Conservation (phyloP, 352 stramenopile species). For the Elongisporangium prolatum region DNA sequence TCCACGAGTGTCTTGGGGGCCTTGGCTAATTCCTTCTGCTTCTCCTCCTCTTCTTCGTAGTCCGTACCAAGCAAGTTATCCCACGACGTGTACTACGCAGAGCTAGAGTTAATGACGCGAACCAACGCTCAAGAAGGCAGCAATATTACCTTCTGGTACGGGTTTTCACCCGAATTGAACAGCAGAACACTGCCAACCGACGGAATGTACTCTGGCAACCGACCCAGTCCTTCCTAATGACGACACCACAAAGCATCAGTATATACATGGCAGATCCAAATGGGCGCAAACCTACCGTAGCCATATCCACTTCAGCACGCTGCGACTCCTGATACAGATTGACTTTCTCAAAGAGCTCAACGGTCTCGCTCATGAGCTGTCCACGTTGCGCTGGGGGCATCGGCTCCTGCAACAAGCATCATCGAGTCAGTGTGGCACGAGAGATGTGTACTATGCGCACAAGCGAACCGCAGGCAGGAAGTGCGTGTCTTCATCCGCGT, state of each 20-base stretch:
- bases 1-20: slow-evolving; percentile 78
- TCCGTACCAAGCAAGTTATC: slow-evolving; percentile 84
- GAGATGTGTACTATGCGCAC: background rate
- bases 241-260: background rate
- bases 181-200: slow-evolving; percentile 79
- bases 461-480: slow-evolving; percentile 60
- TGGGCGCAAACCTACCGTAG: slow-evolving; percentile 28
- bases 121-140: no score
- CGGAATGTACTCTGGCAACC: slow-evolving; percentile 76
- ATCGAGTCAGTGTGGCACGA: background rate
- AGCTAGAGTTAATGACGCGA: slow-evolving; percentile 3
- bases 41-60: slow-evolving; percentile 86
- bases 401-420: slow-evolving; percentile 30
- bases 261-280: no score
- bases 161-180: slow-evolving; percentile 87
- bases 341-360: slow-evolving; percentile 83
- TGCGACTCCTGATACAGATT: slow-evolving; percentile 75
- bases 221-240: slow-evolving; percentile 60
- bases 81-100: slow-evolving; percentile 78
- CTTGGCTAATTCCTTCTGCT: slow-evolving; percentile 73
- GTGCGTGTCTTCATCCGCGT: slow-evolving; percentile 75
- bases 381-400: slow-evolving; percentile 64
- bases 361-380: slow-evolving; percentile 74
- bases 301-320: slow-evolving; percentile 75
- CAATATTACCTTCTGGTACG: slow-evolving; percentile 87